These are phyloP conservation scores for Mycena rosella DNA, from an alignment of 768 basidiomycete species.

Conservation along the genomic window DNA sequence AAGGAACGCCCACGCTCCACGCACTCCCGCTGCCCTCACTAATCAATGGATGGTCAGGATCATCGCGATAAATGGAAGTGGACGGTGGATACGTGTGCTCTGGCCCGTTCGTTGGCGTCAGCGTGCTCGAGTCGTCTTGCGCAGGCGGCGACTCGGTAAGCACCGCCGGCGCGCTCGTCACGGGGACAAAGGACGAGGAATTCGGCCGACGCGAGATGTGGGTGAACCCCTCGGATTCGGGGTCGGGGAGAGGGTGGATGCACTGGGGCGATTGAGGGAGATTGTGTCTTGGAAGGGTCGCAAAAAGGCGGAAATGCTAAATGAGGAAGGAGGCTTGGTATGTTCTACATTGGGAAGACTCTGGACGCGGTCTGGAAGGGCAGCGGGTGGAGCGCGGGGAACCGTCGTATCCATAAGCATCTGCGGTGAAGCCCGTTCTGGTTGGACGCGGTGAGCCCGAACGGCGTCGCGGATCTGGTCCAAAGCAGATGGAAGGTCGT, in stretches of 20 bases:
- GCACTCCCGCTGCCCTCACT: constrained; percentile 59
- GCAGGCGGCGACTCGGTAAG: constrained; percentile 32
- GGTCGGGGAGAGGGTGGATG: constrained; percentile 48
- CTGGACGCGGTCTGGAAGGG: constrained; percentile 55
- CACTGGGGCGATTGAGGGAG: constrained; percentile 45
- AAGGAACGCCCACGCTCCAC: constrained; percentile 79
- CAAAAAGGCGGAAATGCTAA: constrained; percentile 74
- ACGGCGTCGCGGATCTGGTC: constrained; percentile 87
- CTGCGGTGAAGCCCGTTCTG: constrained; percentile 50
- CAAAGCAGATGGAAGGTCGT: constrained; percentile 80
- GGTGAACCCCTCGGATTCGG: constrained; percentile 75
- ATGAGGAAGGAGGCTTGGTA: constrained; percentile 59
- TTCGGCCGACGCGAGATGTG: constrained; percentile 72
- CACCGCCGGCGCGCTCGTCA: constrained; percentile 60
- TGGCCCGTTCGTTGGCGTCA: constrained; percentile 44
- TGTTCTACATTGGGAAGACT: constrained; percentile 51
- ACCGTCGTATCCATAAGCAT: constrained; percentile 73
- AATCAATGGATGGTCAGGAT: constrained; percentile 63
- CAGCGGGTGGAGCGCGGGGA: constrained; percentile 48
- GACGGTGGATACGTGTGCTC: constrained; percentile 89
- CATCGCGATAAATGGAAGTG: constrained; percentile 60
- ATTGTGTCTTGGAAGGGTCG: constrained; percentile 74
- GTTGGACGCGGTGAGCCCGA: constrained; percentile 61
- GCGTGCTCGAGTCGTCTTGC: constrained; percentile 34
- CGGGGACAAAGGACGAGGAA: constrained; percentile 70